Conservation (phyloP, 148 eudicot species). For the Nepenthes gracilis region DNA sequence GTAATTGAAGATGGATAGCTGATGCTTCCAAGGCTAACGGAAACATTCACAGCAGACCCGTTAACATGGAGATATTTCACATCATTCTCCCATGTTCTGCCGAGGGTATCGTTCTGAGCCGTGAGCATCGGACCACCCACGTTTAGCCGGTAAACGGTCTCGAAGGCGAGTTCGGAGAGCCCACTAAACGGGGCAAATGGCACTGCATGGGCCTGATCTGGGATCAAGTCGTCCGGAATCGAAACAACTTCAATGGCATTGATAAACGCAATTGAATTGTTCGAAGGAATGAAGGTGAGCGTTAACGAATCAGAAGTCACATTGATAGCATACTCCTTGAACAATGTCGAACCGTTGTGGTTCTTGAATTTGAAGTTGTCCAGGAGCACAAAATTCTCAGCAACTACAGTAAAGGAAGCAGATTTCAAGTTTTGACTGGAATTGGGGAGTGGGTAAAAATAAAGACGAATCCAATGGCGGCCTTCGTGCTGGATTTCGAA, state of each 20-base stretch:
- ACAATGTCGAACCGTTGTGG: constrained; percentile 53
- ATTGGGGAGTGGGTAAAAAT: constrained; percentile 58
- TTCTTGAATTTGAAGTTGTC: constrained; percentile 62
- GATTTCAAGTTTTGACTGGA: constrained; percentile 40
- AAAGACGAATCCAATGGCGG: constrained; percentile 88
- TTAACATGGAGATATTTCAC: constrained; percentile 65
- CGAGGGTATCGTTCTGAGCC: constrained; percentile 81
- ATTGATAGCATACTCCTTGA: constrained; percentile 72
- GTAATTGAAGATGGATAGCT: constrained; percentile 39
- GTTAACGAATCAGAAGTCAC: constrained; percentile 54
- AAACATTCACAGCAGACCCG: constrained; percentile 63
- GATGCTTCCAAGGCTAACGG: constrained; percentile 52
- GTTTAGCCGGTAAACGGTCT: constrained; percentile 80
- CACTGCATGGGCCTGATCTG: constrained; percentile 51
- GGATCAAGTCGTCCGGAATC: constrained; percentile 50
- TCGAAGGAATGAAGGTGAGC: constrained; percentile 67
- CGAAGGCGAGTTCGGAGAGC: constrained; percentile 47
- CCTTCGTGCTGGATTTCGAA: constrained; percentile 63
- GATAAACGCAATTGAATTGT: constrained; percentile 75
- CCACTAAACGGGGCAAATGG: constrained; percentile 47
- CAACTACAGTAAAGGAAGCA: constrained; percentile 57
- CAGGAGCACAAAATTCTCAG: constrained; percentile 83
- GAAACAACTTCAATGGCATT: constrained; percentile 95
- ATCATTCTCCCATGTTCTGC: constrained; percentile 92
- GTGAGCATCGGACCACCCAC: constrained; percentile 86